Conservation (phyloP, 2,329 filamentous ascomycete species). For the Monilinia aucupariae region DNA sequence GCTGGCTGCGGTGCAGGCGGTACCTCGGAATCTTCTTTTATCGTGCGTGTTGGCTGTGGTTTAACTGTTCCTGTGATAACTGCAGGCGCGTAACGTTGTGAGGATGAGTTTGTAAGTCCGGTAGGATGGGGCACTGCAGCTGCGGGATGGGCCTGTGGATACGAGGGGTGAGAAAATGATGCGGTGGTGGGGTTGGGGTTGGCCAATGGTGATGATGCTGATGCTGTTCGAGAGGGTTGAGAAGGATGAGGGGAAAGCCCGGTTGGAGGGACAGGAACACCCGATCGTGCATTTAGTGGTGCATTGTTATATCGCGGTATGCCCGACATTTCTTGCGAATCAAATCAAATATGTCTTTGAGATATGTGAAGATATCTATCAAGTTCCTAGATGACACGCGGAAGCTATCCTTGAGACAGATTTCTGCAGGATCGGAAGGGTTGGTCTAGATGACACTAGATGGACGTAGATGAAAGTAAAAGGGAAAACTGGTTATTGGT, state of each 20-base stretch:
- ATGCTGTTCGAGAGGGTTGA: slow-evolving; percentile 37
- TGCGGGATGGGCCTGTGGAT: slow-evolving; percentile 44
- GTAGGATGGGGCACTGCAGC: slow-evolving; percentile 36
- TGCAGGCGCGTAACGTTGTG: slow-evolving; percentile 34
- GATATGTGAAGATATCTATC: slow-evolving; percentile 4
- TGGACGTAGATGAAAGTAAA: neutral
- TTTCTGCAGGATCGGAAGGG: slow-evolving; percentile 13
- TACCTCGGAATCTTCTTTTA: slow-evolving; percentile 33
- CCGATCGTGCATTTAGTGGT: slow-evolving; percentile 49
- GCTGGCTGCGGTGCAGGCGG: slow-evolving; percentile 55
- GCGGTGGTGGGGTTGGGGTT: slow-evolving; percentile 30
- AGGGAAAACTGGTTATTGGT: slow-evolving; percentile 12
- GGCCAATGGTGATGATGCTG: slow-evolving; percentile 20
- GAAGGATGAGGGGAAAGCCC: slow-evolving; percentile 36
- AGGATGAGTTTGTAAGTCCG: neutral
- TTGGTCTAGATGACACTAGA: neutral
- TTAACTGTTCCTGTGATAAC: neutral
- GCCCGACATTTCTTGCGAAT: slow-evolving; percentile 47
- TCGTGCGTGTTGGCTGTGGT: slow-evolving; percentile 41
- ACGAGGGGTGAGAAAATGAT: slow-evolving; percentile 32
- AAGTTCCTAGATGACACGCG: neutral
- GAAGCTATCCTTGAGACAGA: neutral
- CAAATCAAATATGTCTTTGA: neutral
- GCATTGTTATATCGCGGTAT: slow-evolving; percentile 55
- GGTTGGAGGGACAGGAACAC: slow-evolving; percentile 25